These are phyloP conservation scores for Stromatinia cepivora DNA, from an alignment of 2,329 filamentous ascomycete genomes.

Conservation along the genomic window DNA sequence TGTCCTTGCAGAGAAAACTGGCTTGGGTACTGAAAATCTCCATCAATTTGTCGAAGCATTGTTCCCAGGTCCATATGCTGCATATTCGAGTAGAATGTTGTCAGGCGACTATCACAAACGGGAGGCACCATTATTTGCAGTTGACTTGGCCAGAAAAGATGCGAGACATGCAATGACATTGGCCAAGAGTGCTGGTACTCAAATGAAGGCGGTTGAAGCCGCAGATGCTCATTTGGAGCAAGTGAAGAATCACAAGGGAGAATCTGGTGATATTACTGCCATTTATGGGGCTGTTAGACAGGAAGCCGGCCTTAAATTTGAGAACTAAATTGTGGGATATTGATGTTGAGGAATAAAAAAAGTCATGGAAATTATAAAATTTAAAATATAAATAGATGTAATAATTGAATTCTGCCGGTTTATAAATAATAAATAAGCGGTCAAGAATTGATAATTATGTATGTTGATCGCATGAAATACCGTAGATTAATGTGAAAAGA, in stretches of 20 bases:
- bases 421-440: no score
- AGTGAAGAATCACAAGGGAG: constrained; percentile 69
- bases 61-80: constrained; percentile 73
- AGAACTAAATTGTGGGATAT: constrained; percentile 51
- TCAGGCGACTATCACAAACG: constrained; percentile 74
- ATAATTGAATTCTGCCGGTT: neutral
- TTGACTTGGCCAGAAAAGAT: constrained; percentile 83
- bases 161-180: constrained; percentile 69
- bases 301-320: constrained; percentile 73
- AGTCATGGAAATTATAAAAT: neutral
- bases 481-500: neutral
- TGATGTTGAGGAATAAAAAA: neutral
- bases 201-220: constrained; percentile 64
- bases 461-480: neutral
- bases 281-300: constrained; percentile 80
- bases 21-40: constrained; percentile 68
- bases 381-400: neutral
- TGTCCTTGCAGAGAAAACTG: constrained; percentile 76
- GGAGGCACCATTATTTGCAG: constrained; percentile 77
- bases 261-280: constrained; percentile 74
- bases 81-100: constrained; percentile 74
- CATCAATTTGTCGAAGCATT: constrained; percentile 71
- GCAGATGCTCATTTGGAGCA: constrained; percentile 67
- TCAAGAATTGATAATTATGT: neutral
- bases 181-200: constrained; percentile 61